Base-by-base conservation (phyloP, 257 asterid species). In the Craterostigma plantagineum region DNA sequence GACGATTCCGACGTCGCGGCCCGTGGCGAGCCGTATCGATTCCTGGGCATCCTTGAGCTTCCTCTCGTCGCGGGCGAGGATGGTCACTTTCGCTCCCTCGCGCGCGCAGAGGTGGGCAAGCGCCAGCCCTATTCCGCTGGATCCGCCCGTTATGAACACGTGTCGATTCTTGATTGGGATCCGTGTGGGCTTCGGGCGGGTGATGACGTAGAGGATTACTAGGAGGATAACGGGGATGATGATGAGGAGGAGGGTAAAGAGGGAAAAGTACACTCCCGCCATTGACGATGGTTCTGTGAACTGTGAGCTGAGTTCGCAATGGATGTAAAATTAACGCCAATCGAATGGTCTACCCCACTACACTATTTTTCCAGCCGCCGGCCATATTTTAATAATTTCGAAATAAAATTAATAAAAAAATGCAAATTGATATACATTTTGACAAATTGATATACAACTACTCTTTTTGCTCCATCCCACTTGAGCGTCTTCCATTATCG, bases 81-180 rank as follows among this genome's bases (percentile, higher is more conserved):
- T 62, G 43, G 73, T 64, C 52, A 90, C 91, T 14, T 60, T 64
- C 16, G 98, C 87, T 16, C 98, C 93, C 0, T 44, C 52, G 0
- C 54, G 64, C 13, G 79, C 81, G 62, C 92, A 83, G 45, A 63
- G 75, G 55, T 66, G 86, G 10, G 94, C 98, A 6, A 90, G 64
- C 10, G 98, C 83, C 38, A 90, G 72, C 45, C 98, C 98, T 60
- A 90, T 83, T 50, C 98, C 98, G 56, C 98, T 90, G 58, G 98
- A 90, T 42, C 98, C 95, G 14, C 98, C 98, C 38, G 95, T 70
- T 65, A 90, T 83, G 77, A 90, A 69, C 12, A 90, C 79, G 68
- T 79, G 91, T 63, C 91, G 92, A 61, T 71, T 73, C 57, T 83
- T 90, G 62, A 90, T 57, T 38, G 92, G 78, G 58, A 90, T 11